Base-by-base conservation (phyloP, 345 rosid species). In the Hypericum perforatum region DNA sequence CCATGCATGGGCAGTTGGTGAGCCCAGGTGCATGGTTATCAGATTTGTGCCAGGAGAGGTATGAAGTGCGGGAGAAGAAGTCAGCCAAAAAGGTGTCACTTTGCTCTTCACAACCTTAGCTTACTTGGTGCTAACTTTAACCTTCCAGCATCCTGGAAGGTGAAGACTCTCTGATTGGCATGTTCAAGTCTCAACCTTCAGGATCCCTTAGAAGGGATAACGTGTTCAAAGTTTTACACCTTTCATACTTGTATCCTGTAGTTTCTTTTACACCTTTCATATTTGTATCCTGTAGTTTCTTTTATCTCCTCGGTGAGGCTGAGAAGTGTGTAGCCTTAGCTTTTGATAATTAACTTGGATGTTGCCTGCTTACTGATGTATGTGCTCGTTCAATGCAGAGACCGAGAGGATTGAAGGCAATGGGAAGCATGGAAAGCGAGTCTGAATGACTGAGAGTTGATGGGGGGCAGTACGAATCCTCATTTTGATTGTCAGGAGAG, bases 11-110 rank as follows among this genome's bases (percentile, higher is more conserved):
- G 75, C 76, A 86, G 97, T 62, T 84, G 76, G 95, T 73, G 59
- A 83, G 94, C 69, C 97, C 95, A 16, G 97, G 97, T 57, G 76
- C 82, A 37, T 90, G 95, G 97, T 64, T 90, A 67, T 77, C 95
- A 7, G 95, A 86, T 63, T 54, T 86, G 22, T 78, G 86, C 65
- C 86, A 75, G 49, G 94, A 90, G 76, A 76, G 94, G 55, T 86
- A 90, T 58, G 94, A 86, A 78, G 95, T 90, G 16, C 76, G 94
- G 67, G 97, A 90, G 81, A 90, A 86, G 76, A 86, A 82, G 70
- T 66, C 91, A 54, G 82, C 95, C 42, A 90, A 86, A 74, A 90
- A 82, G 95, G 97, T 90, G 22, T 7, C 22, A 13, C 22, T 12
- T 16, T 45, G 14, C 15, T 13, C 22, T 46, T 13, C 50, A 16